A percentile compares a stretch with the other conserved stretches of the same genome.
These are phyloP conservation scores for Berberis vulgaris DNA, from an alignment of 164 flowering plant species.

Conservation along the genomic window DNA sequence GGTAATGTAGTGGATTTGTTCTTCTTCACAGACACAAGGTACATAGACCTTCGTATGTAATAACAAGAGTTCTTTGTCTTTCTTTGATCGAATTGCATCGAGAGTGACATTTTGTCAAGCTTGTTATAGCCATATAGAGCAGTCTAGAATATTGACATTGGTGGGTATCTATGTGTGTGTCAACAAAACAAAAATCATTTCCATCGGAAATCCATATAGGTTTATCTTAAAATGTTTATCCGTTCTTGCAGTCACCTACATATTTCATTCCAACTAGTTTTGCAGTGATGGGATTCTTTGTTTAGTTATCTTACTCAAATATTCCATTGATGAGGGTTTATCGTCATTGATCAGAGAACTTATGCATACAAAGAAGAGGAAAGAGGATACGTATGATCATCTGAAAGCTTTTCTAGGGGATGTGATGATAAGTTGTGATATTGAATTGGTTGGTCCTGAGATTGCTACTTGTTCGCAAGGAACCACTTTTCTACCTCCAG, in stretches of 20 bases:
- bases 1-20: conserved; percentile 69
- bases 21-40: conserved; percentile 59
- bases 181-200: no score
- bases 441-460: conserved; percentile 57
- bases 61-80: no score
- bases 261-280: no score
- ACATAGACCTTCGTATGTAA: background rate
- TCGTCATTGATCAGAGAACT: conserved; percentile 48
- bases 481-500: conserved; percentile 49
- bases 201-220: no score
- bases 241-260: no score
- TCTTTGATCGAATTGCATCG: no score
- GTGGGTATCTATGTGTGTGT: no score
- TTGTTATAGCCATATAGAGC: no score
- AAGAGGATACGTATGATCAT: conserved; percentile 42
- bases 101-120: no score
- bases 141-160: no score
- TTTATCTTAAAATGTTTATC: no score
- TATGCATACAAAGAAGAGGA: conserved; percentile 61
- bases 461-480: conserved; percentile 45
- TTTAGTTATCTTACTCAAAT: background rate
- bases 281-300: no score
- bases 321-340: background rate
- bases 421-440: conserved; percentile 55
- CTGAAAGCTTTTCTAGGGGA: conserved; percentile 46